These are phyloP conservation scores for Trichophyton schoenleinii DNA, from an alignment of 2,329 filamentous ascomycete species.

Conservation along the genomic window DNA sequence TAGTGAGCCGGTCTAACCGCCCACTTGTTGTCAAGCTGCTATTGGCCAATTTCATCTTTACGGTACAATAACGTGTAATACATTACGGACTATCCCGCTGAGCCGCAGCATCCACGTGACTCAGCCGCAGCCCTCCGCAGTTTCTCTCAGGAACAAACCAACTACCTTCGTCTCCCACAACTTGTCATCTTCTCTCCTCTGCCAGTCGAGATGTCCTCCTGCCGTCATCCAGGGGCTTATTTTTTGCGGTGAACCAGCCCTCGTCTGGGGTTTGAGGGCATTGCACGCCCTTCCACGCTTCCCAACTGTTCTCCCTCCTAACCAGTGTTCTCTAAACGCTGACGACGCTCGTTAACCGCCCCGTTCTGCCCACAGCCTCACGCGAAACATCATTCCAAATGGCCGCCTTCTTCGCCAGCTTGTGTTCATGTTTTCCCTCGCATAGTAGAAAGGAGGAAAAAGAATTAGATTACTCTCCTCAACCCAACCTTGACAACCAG, in stretches of 20 bases:
- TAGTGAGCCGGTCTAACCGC: not conserved
- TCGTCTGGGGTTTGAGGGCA: not conserved
- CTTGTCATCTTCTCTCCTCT: not conserved
- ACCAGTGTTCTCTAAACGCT: not conserved
- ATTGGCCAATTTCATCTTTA: not conserved
- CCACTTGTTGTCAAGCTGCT: not conserved
- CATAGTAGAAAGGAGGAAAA: constrained; percentile 7
- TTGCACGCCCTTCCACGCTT: not conserved
- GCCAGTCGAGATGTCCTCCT: not conserved
- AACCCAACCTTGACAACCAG: not conserved
- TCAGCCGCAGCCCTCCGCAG: constrained; percentile 1
- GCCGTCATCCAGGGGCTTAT: not conserved
- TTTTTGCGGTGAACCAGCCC: not conserved
- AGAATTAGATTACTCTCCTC: not conserved
- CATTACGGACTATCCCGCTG: not conserved
- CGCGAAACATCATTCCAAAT: constrained; percentile 2
- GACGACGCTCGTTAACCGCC: not conserved
- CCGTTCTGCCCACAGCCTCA: not conserved
- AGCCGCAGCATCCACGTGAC: constrained; percentile 2
- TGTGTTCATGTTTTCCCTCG: constrained; percentile 8
- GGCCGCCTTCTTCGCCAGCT: constrained; percentile 6
- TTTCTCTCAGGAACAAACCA: not conserved
- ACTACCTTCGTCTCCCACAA: not conserved
- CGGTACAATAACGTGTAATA: not conserved
- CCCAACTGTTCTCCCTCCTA: not conserved